Evolutionary conservation across 1,284 basidiomycete species (phyloP), one percentile per base, ranked within the genome.

Genomic region (Takashimella tepidaria): DNA sequence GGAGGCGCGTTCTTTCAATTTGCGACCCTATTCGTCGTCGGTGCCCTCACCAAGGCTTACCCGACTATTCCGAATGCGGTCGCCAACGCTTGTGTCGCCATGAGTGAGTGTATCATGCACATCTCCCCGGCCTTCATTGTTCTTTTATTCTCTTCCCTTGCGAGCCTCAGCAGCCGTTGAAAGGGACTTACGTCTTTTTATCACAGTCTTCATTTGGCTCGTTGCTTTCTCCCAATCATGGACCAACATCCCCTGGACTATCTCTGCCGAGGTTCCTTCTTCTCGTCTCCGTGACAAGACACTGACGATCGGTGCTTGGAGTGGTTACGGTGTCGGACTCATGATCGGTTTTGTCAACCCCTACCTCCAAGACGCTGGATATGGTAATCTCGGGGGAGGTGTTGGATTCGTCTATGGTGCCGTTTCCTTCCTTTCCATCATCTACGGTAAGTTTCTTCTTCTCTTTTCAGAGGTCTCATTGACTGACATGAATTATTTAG

Each of bases 81-180:
- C 2, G 47, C 54, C 25, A 64, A 63, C 31, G 62, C 55, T n/a
- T 56, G 52, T n/a, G n/a, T n/a, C n/a, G n/a, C n/a, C n/a, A n/a
- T n/a, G n/a, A n/a, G n/a, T n/a, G n/a, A n/a, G n/a, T n/a, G n/a
- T n/a, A n/a, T n/a, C n/a, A n/a, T n/a, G n/a, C n/a, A n/a, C n/a
- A n/a, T n/a, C n/a, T n/a, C n/a, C n/a, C n/a, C n/a, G n/a, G n/a
- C n/a, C n/a, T n/a, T n/a, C 12, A 58, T 67, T 46, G 66, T 49
- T 23, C 51, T 62, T 22, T 60, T 67, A 50, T 64, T 66, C 54
- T n/a, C n/a, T n/a, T n/a, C n/a, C n/a, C n/a, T n/a, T n/a, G n/a
- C n/a, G n/a, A n/a, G n/a, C n/a, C n/a, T n/a, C n/a, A n/a, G n/a
- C n/a, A n/a, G n/a, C n/a, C n/a, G n/a, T n/a, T n/a, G n/a, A n/a